Evolutionary conservation across 2,329 filamentous ascomycete genomes (phyloP).

Genomic region (Fusarium camptoceras): DNA sequence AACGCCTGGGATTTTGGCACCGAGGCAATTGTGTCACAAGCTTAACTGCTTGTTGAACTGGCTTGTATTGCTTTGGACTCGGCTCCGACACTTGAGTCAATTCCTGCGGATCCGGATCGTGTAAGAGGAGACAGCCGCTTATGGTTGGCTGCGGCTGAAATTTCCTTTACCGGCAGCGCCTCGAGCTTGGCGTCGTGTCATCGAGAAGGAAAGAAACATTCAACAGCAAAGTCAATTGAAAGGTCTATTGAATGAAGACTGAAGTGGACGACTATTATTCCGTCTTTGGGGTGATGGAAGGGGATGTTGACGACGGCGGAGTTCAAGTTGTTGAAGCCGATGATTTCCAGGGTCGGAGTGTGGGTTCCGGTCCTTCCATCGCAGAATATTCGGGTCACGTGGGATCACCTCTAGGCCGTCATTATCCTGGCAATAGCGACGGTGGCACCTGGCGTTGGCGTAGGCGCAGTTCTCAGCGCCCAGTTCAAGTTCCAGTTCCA

Average conservation of each 20-base stretch:
- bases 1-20: background rate
- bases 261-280: conserved; percentile 39
- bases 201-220: background rate
- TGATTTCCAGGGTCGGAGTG: conserved; percentile 17
- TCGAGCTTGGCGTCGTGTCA: conserved; percentile 12
- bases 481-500: background rate
- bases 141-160: conserved; percentile 27
- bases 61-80: conserved; percentile 13
- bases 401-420: conserved; percentile 8
- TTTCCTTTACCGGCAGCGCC: conserved; percentile 16
- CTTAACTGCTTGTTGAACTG: background rate
- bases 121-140: conserved; percentile 11
- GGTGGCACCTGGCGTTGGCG: conserved; percentile 34
- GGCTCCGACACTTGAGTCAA: conserved; percentile 22
- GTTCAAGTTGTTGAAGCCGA: conserved; percentile 23
- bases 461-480: conserved; percentile 35
- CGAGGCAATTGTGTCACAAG: conserved; percentile 4
- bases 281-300: conserved; percentile 33
- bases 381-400: conserved; percentile 31
- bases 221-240: background rate
- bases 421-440: conserved; percentile 22
- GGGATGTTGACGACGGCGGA: conserved; percentile 21
- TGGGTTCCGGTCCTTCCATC: conserved; percentile 10
- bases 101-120: conserved; percentile 13
- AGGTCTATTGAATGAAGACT: conserved; percentile 6